Percentiles rank a stretch among this genome's conserved stretches.
Conservation (phyloP, 495 filamentous ascomycete genomes). For the Elasticomyces elasticus region DNA sequence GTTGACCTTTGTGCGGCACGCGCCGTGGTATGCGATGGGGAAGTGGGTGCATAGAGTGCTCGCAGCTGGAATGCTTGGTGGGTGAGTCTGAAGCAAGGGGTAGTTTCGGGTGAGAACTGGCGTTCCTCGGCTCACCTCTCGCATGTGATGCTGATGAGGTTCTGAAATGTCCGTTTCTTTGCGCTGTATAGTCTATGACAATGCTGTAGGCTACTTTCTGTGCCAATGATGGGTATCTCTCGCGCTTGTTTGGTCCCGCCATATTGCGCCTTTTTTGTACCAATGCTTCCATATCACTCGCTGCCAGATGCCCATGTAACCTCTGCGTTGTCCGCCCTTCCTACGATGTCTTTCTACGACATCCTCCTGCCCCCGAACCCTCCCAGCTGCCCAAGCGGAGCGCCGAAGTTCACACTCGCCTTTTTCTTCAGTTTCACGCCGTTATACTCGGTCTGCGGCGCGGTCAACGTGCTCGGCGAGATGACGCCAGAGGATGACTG, state of each 20-base stretch:
- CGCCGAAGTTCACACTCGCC: constrained; percentile 18
- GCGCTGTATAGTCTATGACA: neutral
- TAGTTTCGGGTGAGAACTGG: neutral
- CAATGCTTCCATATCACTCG: neutral
- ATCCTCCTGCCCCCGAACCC: constrained; percentile 15
- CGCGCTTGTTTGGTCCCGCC: neutral
- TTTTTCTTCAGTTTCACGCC: constrained; percentile 23
- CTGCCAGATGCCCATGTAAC: neutral
- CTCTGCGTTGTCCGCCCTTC: neutral
- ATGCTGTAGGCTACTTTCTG: neutral
- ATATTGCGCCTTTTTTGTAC: neutral
- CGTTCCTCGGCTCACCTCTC: neutral
- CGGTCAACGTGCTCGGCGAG: neutral
- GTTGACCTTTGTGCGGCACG: constrained; percentile 1
- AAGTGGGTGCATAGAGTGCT: constrained; percentile 1
- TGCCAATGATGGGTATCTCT: constrained; percentile 1
- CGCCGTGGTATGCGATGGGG: neutral
- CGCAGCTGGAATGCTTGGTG: neutral
- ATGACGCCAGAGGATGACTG: neutral
- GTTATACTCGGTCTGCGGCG: neutral
- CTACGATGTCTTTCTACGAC: constrained; percentile 3
- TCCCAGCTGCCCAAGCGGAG: constrained; percentile 17
- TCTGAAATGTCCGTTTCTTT: neutral
- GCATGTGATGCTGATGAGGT: neutral
- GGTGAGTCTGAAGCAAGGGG: neutral